Evolutionary conservation across 2,329 filamentous ascomycete genomes (phyloP).

Genomic region (Fusarium burgessii): DNA sequence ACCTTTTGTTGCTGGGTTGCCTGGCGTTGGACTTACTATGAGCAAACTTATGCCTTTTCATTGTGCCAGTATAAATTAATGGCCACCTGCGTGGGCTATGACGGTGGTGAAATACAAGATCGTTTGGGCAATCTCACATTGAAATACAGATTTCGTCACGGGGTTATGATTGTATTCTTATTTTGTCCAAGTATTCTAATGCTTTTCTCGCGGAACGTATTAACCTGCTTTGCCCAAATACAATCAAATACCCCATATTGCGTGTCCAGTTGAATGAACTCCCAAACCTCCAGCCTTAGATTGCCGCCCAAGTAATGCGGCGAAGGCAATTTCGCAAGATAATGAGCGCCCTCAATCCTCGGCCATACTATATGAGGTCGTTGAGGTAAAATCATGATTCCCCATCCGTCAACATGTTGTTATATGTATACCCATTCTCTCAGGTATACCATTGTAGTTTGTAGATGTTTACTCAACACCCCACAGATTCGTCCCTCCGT

Average conservation of each 20-base stretch:
- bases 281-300: not conserved
- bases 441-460: conserved; percentile 3
- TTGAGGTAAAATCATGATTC: not conserved
- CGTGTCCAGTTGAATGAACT: not conserved
- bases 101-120: too few species aligned
- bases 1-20: too few species aligned
- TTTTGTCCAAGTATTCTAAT: not conserved
- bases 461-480: not conserved
- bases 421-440: conserved; percentile 19
- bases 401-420: not conserved
- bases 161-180: conserved; percentile 1
- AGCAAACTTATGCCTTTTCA: too few species aligned
- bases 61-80: too few species aligned
- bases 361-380: not conserved
- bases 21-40: too few species aligned
- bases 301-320: not conserved
- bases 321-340: not conserved
- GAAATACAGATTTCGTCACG: not conserved
- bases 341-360: not conserved
- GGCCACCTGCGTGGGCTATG: too few species aligned
- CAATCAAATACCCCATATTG: not conserved
- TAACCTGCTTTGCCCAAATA: not conserved
- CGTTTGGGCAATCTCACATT: too few species aligned
- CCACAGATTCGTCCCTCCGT: conserved; percentile 25
- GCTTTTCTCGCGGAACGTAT: not conserved